phyloP scores from a whole-genome alignment of 805 yeast species.

The Candida takata region DNA sequence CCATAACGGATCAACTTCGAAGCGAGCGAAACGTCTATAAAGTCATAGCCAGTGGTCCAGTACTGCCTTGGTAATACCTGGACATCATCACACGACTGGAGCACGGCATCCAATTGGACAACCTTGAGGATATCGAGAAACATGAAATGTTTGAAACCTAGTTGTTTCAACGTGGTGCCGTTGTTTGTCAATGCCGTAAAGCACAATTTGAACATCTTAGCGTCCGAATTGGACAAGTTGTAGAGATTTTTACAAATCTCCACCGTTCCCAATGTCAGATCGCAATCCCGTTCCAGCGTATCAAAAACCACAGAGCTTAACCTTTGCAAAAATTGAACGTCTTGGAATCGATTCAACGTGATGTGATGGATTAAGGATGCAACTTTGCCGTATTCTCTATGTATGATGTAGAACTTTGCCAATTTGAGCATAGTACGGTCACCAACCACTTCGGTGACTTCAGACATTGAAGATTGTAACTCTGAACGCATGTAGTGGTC shows the following conservation, averaged over 20 bases:
- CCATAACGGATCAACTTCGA: constrained; percentile 5
- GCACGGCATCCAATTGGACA: constrained; percentile 11
- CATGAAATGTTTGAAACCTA: constrained; percentile 4
- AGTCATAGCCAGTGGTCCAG: constrained; percentile 12
- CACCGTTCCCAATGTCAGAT: constrained; percentile 11
- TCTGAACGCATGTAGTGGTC: constrained; percentile 3
- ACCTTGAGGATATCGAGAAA: constrained; percentile 10
- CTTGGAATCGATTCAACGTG: constrained; percentile 3
- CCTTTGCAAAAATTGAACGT: constrained; percentile 2
- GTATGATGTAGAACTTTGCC: constrained; percentile 5
- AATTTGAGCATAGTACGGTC: constrained; percentile 9
- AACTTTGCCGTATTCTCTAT: constrained; percentile 9
- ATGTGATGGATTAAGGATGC: constrained; percentile 8
- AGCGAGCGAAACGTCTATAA: constrained; percentile 11
- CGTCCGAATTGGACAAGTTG: constrained; percentile 5
- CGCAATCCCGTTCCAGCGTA: constrained; percentile 9
- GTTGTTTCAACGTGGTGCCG: constrained; percentile 1
- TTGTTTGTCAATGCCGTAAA: constrained; percentile 9
- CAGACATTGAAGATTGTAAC: constrained; percentile 3
- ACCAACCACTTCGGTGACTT: constrained; percentile 5
- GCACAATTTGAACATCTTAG: constrained; percentile 11
- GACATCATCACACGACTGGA: constrained; percentile 9
- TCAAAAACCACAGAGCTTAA: constrained; percentile 8
- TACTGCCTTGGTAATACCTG: constrained; percentile 8
- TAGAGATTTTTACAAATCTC: constrained; percentile 12